Evolutionary conservation across 768 basidiomycete species (phyloP).

Genomic region (Mycena haematopus): DNA sequence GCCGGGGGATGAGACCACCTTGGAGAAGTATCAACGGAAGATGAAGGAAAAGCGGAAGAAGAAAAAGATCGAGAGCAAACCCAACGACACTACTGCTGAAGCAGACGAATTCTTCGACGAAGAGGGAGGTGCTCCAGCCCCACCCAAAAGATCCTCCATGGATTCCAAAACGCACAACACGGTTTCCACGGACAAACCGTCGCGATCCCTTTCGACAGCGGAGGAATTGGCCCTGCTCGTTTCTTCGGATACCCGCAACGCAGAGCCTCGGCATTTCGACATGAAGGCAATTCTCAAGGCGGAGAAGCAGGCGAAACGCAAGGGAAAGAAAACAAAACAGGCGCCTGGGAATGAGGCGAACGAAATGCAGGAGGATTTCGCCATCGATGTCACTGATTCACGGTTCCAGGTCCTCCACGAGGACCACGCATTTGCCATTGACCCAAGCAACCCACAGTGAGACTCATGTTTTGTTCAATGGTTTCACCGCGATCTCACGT

Average conservation of each 20-base stretch:
- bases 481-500: conserved; percentile 6
- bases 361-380: conserved; percentile 83
- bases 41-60: conserved; percentile 87
- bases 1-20: conserved; percentile 77
- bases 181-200: conserved; percentile 25
- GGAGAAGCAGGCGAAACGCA: conserved; percentile 68
- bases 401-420: conserved; percentile 90
- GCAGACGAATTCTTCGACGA: conserved; percentile 83
- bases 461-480: conserved; percentile 42
- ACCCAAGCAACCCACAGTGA: conserved; percentile 94
- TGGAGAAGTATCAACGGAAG: conserved; percentile 90
- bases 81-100: conserved; percentile 33
- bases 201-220: conserved; percentile 54
- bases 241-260: conserved; percentile 57
- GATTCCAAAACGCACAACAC: conserved; percentile 30
- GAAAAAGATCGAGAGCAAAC: conserved; percentile 66
- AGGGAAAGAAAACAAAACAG: conserved; percentile 51
- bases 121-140: conserved; percentile 34
- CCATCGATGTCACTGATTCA: conserved; percentile 83
- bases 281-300: conserved; percentile 88
- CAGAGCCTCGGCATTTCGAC: conserved; percentile 82
- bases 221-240: conserved; percentile 73
- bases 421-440: conserved; percentile 92
- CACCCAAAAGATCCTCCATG: conserved; percentile 27
- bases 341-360: conserved; percentile 48